Evolutionary conservation across 1,284 basidiomycete species (phyloP), one percentile per base, ranked within the genome.

Genomic region (Boletellus deceptivus): DNA sequence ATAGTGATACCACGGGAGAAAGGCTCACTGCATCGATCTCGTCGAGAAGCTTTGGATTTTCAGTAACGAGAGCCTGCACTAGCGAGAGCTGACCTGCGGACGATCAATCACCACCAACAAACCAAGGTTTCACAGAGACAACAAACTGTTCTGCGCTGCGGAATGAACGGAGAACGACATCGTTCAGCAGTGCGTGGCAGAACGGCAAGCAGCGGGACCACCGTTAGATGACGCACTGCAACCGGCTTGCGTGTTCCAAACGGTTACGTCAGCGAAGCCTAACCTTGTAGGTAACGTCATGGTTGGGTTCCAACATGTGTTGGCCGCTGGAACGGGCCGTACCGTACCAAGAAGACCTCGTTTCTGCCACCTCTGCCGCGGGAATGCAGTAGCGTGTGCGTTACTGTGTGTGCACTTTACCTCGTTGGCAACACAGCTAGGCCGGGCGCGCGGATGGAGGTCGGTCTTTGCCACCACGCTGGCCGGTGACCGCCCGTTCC

Each of bases 61-160:
- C 86, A 25, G 78, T 66, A 20, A 92, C 65, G 24, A 94, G 75
- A 4, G 84, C 78, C 48, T 83, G 82, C 27, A 93, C 77, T 20
- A 94, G 72, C 20, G 86, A 83, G 14, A 84, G 75, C 69, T 95
- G 92, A 60, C 85, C 91, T 93, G 17, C 3, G 7, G 11, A 24
- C 5, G 34, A 20, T 35, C 6, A n/a, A 16, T 48, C 22, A 49
- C 2, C 14, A 16, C 8, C 20, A 35, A 43, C 16, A 24, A 29
- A 24, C 36, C 11, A n/a, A 18, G 37, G 16, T 25, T 40, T 20
- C 49, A 50, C 25, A 40, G 14, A 33, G 13, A 27, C n/a, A 39
- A 55, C 52, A 6, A 18, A 85, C 86, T 78, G 49, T 84, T 86
- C 62, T 84, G 81, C 16, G 86, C 84, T 4, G 86, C 86, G 37